phyloP scores from a whole-genome alignment of 352 stramenopile species.

The Phytopythium kandeliae region DNA sequence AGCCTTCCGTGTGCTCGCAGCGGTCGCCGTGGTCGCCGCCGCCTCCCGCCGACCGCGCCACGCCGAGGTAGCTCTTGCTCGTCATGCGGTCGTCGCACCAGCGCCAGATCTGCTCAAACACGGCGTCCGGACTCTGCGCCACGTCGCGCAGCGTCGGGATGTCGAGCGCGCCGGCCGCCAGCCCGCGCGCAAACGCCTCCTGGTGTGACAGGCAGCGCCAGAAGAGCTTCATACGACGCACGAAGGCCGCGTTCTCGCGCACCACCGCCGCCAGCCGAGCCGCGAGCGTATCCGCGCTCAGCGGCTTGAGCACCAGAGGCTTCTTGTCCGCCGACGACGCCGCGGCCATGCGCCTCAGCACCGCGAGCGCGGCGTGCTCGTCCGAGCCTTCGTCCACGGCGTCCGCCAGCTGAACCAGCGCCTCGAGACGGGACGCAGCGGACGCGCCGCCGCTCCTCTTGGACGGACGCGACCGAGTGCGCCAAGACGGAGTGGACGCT shows the following conservation, averaged over 20 bases:
- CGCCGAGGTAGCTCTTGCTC: constrained; percentile 64
- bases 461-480: not conserved
- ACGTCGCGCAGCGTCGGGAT: constrained; percentile 54
- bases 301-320: constrained; percentile 30
- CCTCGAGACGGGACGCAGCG: not conserved
- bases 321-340: constrained; percentile 38
- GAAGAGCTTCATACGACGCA: constrained; percentile 84
- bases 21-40: constrained; percentile 68
- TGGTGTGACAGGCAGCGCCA: constrained; percentile 60
- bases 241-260: constrained; percentile 47
- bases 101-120: constrained; percentile 76
- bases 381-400: constrained; percentile 26
- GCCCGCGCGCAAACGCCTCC: constrained; percentile 10
- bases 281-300: constrained; percentile 29
- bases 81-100: constrained; percentile 84
- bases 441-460: not conserved
- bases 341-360: constrained; percentile 57
- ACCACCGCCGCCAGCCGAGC: constrained; percentile 41
- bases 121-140: constrained; percentile 36
- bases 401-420: constrained; percentile 23
- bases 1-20: constrained; percentile 82
- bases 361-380: constrained; percentile 36
- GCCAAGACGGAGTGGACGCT: constrained; percentile 1
- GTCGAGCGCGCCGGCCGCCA: constrained; percentile 14
- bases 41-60: not conserved